A percentile compares a stretch with the other conserved stretches of the same genome.
phyloP scores from a whole-genome alignment of 2,329 filamentous ascomycete genomes.

The Conoideocrella luteorostrata region DNA sequence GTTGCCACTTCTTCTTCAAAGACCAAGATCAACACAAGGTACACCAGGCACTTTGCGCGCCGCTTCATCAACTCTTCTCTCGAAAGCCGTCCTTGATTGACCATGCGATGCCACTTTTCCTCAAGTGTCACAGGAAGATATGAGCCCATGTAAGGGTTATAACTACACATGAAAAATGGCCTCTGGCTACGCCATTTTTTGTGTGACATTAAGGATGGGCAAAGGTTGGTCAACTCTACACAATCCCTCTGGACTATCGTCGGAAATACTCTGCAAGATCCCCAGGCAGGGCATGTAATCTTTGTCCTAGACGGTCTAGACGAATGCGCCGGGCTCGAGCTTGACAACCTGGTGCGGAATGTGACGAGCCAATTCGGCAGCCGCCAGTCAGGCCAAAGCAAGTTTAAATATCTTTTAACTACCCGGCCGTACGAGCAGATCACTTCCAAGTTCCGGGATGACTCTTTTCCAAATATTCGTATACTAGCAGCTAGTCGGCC shows the following conservation, averaged over 20 bases:
- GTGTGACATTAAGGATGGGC: too few relatives aligned
- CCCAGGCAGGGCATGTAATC: constrained; percentile 21
- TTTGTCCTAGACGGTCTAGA: constrained; percentile 35
- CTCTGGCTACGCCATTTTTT: too few relatives aligned
- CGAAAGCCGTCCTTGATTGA: constrained; percentile 22
- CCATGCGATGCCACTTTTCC: constrained; percentile 22
- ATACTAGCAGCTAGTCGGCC: neutral
- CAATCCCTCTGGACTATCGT: constrained; percentile 28
- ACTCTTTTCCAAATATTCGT: neutral
- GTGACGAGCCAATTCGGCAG: constrained; percentile 3
- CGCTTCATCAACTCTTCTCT: constrained; percentile 32
- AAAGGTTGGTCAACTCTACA: constrained; percentile 14
- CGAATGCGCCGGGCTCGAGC: constrained; percentile 24
- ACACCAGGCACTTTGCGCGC: constrained; percentile 28
- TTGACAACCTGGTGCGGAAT: constrained; percentile 13
- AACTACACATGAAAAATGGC: too few relatives aligned
- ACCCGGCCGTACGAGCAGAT: constrained; percentile 27
- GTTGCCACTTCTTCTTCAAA: constrained; percentile 41
- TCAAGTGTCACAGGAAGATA: too few relatives aligned
- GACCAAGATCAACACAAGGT: constrained; percentile 28
- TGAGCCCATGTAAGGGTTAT: too few relatives aligned
- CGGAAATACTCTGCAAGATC: constrained; percentile 16
- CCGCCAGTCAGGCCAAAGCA: neutral
- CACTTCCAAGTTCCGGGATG: constrained; percentile 15
- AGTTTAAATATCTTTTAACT: constrained; percentile 28